These are phyloP conservation scores for Trichoderma breve DNA, from an alignment of 2,329 filamentous ascomycete species.

Conservation along the genomic window DNA sequence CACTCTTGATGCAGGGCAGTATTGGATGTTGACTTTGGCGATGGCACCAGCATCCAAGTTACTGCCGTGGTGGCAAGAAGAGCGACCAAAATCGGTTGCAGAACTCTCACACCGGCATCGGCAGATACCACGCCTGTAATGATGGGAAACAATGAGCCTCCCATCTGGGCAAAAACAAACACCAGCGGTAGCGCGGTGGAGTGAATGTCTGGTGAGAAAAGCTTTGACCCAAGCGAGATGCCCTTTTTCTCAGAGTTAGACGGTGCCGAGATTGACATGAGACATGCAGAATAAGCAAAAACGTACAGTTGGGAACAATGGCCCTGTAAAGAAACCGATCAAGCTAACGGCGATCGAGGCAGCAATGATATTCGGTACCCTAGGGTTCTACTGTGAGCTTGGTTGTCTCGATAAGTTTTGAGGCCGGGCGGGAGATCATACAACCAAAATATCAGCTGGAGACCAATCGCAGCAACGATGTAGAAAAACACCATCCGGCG, in stretches of 20 bases:
- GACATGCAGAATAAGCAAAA: neutral
- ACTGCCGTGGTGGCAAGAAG: slow-evolving; percentile 46
- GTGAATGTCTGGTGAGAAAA: slow-evolving; percentile 42
- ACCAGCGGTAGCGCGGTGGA: slow-evolving; percentile 46
- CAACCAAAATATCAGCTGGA: slow-evolving; percentile 62
- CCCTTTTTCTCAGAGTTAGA: slow-evolving; percentile 38
- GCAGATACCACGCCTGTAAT: slow-evolving; percentile 53
- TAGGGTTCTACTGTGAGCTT: slow-evolving; percentile 20
- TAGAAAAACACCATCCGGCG: slow-evolving; percentile 57
- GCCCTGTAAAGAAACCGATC: slow-evolving; percentile 57
- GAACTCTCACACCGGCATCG: slow-evolving; percentile 43
- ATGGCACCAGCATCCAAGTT: slow-evolving; percentile 46
- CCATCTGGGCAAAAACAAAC: slow-evolving; percentile 56
- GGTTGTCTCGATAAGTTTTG: neutral
- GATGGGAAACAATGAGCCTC: slow-evolving; percentile 54
- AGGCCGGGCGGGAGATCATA: slow-evolving; percentile 25
- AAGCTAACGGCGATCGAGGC: slow-evolving; percentile 54
- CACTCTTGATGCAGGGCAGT: slow-evolving; percentile 37
- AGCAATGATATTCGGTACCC: slow-evolving; percentile 44
- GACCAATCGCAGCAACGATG: slow-evolving; percentile 46
- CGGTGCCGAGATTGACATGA: neutral
- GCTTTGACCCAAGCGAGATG: slow-evolving; percentile 52
- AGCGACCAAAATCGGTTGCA: slow-evolving; percentile 52
- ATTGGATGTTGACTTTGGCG: slow-evolving; percentile 34
- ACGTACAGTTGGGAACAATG: slow-evolving; percentile 55